Percentiles rank a stretch among this genome's conserved stretches.
phyloP scores from a whole-genome alignment of 1,284 basidiomycete genomes.

The Boletus chippewaensis region DNA sequence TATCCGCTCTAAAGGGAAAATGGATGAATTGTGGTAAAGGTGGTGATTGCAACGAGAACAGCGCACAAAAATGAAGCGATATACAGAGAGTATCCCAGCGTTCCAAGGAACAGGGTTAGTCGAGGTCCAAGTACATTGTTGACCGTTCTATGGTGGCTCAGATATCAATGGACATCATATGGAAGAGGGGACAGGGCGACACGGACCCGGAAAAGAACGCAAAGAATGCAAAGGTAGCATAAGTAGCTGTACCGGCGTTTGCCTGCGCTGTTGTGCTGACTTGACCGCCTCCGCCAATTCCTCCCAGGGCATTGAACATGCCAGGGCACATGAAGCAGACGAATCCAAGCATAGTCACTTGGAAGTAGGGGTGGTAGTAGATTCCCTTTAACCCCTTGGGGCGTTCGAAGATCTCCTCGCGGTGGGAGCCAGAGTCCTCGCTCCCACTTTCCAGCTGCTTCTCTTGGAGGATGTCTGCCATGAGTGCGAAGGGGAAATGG shows the following conservation, averaged over 20 bases:
- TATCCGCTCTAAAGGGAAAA: slow-evolving; percentile 44
- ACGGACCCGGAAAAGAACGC: slow-evolving; percentile 39
- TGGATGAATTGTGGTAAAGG: background rate
- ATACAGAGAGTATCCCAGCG: slow-evolving; percentile 65
- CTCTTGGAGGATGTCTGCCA: slow-evolving; percentile 19
- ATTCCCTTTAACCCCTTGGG: slow-evolving; percentile 29
- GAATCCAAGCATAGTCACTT: slow-evolving; percentile 37
- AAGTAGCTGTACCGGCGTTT: slow-evolving; percentile 61
- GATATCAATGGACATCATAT: background rate
- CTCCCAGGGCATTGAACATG: slow-evolving; percentile 34
- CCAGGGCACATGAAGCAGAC: slow-evolving; percentile 39
- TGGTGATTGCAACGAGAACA: background rate
- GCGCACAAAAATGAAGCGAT: slow-evolving; percentile 65
- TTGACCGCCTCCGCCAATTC: slow-evolving; percentile 68
- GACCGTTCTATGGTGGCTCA: slow-evolving; percentile 45
- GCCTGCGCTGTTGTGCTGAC: slow-evolving; percentile 52
- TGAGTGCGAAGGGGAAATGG: slow-evolving; percentile 1
- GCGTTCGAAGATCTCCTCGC: slow-evolving; percentile 22
- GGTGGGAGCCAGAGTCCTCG: slow-evolving; percentile 22
- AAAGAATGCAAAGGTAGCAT: slow-evolving; percentile 58
- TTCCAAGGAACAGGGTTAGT: slow-evolving; percentile 66
- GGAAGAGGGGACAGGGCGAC: slow-evolving; percentile 1
- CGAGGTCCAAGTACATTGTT: slow-evolving; percentile 74
- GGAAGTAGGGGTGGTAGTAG: slow-evolving; percentile 36
- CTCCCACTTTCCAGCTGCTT: slow-evolving; percentile 20